Base-by-base conservation (phyloP, 2,329 filamentous ascomycete genomes). In the Diaporthe citriasiana region DNA sequence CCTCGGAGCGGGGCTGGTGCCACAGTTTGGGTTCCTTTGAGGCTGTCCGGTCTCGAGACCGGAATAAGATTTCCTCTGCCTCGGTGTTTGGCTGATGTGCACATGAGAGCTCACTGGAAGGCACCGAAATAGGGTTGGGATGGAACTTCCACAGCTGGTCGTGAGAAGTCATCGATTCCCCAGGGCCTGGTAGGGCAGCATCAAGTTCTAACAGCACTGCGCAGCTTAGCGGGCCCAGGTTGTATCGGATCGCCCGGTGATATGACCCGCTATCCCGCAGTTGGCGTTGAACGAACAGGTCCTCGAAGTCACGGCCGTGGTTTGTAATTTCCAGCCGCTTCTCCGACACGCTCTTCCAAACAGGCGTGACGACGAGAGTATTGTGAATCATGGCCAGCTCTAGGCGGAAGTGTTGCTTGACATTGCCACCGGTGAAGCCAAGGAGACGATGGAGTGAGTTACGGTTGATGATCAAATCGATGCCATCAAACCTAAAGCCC, bases 391-490 rank as follows among this genome's bases (percentile, higher is more conserved):
- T 51, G 25, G 47, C 59, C 35, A 75, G 74, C 17, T 75, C 55
- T 1, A 74, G 40, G 10, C 74, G 74, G 30, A 72, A 69, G n/a
- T 47, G 2, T 6, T 69, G 13, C n/a, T 53, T 38, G 45, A 27
- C 30, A 12, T 0, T 13, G 25, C 59, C 68, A 3, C 40, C 25
- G 60, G 27, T 59, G 55, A 82, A 78, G 30, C 78, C 73, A 19
- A 82, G 75, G 1, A 82, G 68, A 53, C 75, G 76, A 33, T 68
- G 72, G 25, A 81, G 76, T 63, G 73, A 76, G 51, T 77, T 80
- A 7, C 80, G 78, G 63, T 81, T 81, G 40, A 77, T 71, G 6
- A 83, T 69, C 5, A 83, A 38, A 42, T 83, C 80, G 30, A 82
- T 68, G 4, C 79, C 71, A 63, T 78, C 73, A 33, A 83, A 82